Base-by-base conservation (phyloP, 169 alveolate genomes). In the Nephromyces sp. region DNA sequence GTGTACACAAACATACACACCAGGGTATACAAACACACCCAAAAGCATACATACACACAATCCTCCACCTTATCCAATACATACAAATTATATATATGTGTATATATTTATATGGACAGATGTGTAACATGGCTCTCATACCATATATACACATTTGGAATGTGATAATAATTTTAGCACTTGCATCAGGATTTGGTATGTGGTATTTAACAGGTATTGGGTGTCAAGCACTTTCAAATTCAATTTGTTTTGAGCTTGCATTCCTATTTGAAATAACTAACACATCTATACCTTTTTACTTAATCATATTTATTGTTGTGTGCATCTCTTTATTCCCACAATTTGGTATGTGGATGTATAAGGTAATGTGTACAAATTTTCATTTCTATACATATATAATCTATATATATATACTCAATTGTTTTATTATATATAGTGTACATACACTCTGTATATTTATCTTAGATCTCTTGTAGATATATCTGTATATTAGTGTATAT, bases 71-170 rank as follows among this genome's bases (percentile, higher is more conserved):
- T n/a, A n/a, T n/a, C n/a, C n/a, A n/a, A n/a, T n/a, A n/a, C n/a
- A n/a, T n/a, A n/a, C n/a, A n/a, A n/a, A n/a, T n/a, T n/a, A n/a
- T n/a, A n/a, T n/a, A n/a, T n/a, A n/a, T n/a, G n/a, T n/a, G n/a
- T n/a, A n/a, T n/a, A n/a, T n/a, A n/a, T n/a, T 69, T 21, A 53
- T 21, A 0, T 1, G 57, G 32, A 57, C 74, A 77, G 83, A 72
- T 70, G 8, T 69, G 73, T 68, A 77, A 77, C 66, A 24, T 69
- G 53, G 63, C 66, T 15, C 33, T 77, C 70, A 43, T 77, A 25
- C 83, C 83, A 30, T 77, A 62, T 67, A n/a, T 77, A 62, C 74
- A 77, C 53, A 71, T 79, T 34, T 77, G 83, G 83, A 68, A 43
- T 30, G 66, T 75, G 83, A 68, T 77, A 66, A 66, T 77, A 24